Conservation (phyloP, 768 basidiomycete species). For the Hericium rajendrae region DNA sequence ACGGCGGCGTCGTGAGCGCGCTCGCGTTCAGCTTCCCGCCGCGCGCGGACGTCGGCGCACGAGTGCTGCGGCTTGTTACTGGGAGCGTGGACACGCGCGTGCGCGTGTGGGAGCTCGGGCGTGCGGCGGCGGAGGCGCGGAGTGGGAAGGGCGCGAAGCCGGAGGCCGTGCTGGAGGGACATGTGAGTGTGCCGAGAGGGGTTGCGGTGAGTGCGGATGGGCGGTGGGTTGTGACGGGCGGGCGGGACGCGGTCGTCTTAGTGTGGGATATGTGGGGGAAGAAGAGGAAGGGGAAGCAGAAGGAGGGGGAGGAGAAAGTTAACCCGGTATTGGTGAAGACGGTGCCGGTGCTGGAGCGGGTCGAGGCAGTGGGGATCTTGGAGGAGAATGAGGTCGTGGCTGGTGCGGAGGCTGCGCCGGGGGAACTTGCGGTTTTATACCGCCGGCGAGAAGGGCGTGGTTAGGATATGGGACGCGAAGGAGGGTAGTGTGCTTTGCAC, state of each 20-base stretch:
- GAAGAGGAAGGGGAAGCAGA: conserved; percentile 36
- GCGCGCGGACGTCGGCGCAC: conserved; percentile 28
- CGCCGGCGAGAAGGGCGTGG: conserved; percentile 80
- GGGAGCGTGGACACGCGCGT: conserved; percentile 89
- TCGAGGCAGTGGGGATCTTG: conserved; percentile 79
- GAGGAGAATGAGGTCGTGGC: conserved; percentile 38
- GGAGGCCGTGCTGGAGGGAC: conserved; percentile 82
- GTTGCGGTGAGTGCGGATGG: conserved; percentile 81
- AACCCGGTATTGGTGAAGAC: conserved; percentile 64
- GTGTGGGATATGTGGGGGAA: conserved; percentile 69
- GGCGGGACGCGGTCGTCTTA: conserved; percentile 85
- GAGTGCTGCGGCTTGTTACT: conserved; percentile 73
- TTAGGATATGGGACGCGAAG: conserved; percentile 79
- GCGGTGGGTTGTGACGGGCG: conserved; percentile 83
- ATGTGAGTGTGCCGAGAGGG: conserved; percentile 89
- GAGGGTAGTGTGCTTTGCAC: conserved; percentile 55
- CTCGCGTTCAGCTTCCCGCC: conserved; percentile 70
- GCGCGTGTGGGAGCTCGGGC: conserved; percentile 80
- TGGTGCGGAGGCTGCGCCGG: conserved; percentile 29
- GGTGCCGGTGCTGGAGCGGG: conserved; percentile 72
- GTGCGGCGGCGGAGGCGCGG: conserved; percentile 40
- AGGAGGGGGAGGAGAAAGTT: conserved; percentile 26
- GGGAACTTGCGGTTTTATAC: conserved; percentile 65
- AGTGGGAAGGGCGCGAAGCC: conserved; percentile 51
- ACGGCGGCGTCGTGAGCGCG: conserved; percentile 95